Percentiles rank a stretch among this genome's conserved stretches.
Evolutionary conservation across 345 rosid species (phyloP).

Genomic region (Turnera subulata): DNA sequence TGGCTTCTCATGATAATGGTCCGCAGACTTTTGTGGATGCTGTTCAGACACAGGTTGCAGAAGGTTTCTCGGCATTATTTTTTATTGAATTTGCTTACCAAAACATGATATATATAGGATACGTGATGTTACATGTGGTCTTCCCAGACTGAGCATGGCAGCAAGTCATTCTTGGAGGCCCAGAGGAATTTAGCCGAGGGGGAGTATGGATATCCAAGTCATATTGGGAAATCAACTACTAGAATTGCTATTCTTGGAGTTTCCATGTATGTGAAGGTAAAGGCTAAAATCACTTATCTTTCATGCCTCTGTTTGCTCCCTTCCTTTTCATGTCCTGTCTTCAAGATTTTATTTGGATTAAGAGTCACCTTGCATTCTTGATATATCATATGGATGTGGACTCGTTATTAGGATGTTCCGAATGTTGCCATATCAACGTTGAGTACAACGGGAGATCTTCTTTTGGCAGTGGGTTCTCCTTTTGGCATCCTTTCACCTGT

Average conservation of each 20-base stretch:
- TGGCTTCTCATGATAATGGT: conserved; percentile 46
- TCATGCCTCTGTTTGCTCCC: conserved; percentile 5
- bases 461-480: conserved; percentile 88
- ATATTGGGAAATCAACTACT: conserved; percentile 53
- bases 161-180: conserved; percentile 30
- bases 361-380: conserved; percentile 1
- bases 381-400: conserved; percentile 11
- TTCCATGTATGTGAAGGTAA: conserved; percentile 47
- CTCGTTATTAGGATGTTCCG: conserved; percentile 48
- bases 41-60: conserved; percentile 29
- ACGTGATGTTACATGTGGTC: conserved; percentile 3
- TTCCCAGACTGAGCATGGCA: conserved; percentile 36
- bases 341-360: neutral
- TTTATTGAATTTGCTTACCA: neutral
- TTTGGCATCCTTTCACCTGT: conserved; percentile 84
- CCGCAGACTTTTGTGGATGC: conserved; percentile 35
- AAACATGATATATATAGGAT: neutral
- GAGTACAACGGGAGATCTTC: conserved; percentile 56
- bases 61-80: neutral
- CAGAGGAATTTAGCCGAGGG: conserved; percentile 24
- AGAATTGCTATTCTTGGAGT: conserved; percentile 83
- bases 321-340: neutral
- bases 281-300: neutral
- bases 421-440: conserved; percentile 34
- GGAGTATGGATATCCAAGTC: conserved; percentile 44